A percentile compares a stretch with the other conserved stretches of the same genome.
phyloP scores from a whole-genome alignment of 306 rosid genomes.

The Castanea sativa region DNA sequence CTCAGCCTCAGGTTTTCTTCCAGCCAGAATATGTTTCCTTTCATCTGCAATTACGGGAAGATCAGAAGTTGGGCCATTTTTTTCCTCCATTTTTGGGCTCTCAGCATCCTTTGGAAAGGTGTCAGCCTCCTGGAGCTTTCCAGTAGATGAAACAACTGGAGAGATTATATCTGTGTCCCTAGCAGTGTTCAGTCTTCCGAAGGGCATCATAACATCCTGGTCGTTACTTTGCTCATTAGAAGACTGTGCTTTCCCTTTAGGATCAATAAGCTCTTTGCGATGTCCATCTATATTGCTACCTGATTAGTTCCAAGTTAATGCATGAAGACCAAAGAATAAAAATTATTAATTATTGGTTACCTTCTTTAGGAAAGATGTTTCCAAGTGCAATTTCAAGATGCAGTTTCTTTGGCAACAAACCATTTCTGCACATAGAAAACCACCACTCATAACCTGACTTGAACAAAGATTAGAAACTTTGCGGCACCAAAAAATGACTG shows the following conservation, averaged over 20 bases:
- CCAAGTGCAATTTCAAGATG: constrained; percentile 99
- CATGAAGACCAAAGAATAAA: constrained; percentile 2
- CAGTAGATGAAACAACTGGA: constrained; percentile 49
- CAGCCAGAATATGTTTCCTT: constrained; percentile 41
- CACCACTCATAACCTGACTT: constrained; percentile 23
- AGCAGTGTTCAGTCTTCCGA: constrained; percentile 57
- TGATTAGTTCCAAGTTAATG: constrained; percentile 25
- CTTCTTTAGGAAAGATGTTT: constrained; percentile 66
- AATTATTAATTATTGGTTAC: constrained; percentile 31
- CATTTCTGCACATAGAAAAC: constrained; percentile 66
- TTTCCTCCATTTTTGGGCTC: constrained; percentile 56
- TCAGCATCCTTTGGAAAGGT: constrained; percentile 60
- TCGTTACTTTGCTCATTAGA: constrained; percentile 52
- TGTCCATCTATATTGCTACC: constrained; percentile 57
- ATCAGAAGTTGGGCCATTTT: constrained; percentile 42
- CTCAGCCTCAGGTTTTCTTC: constrained; percentile 57
- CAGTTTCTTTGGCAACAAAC: constrained; percentile 87
- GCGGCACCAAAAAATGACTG: constrained; percentile 4
- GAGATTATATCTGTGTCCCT: constrained; percentile 54
- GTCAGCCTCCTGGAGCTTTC: constrained; percentile 57
- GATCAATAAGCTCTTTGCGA: constrained; percentile 62
- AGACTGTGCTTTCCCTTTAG: constrained; percentile 68
- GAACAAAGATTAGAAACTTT: constrained; percentile 6
- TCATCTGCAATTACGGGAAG: constrained; percentile 45
- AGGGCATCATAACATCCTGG: constrained; percentile 58